Evolutionary conservation across 225 moss, liverwort and hornwort species (phyloP).

Genomic region (Thuidium tamariscinum): DNA sequence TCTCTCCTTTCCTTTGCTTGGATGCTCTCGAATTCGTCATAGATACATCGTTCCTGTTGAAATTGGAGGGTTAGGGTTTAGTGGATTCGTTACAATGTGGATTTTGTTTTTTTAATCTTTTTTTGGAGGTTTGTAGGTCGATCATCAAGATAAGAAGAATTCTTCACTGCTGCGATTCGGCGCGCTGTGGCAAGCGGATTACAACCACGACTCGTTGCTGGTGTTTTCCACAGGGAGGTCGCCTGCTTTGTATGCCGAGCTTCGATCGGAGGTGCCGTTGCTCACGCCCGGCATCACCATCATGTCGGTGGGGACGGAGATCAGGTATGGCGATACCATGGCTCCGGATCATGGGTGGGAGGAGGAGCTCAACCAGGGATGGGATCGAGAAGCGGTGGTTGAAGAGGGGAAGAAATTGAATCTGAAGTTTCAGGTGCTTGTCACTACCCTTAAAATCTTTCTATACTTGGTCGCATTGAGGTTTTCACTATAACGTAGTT

Average conservation of each 20-base stretch:
- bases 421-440: conserved; percentile 62
- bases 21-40: not conserved
- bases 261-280: conserved; percentile 65
- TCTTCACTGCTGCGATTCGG: conserved; percentile 68
- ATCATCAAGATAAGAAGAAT: conserved; percentile 69
- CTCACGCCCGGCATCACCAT: conserved; percentile 86
- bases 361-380: conserved; percentile 70
- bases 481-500: not conserved
- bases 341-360: conserved; percentile 79
- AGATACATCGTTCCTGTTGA: not conserved
- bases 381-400: conserved; percentile 69
- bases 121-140: conserved; percentile 36
- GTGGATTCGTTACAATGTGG: not conserved
- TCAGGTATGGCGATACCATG: conserved; percentile 80
- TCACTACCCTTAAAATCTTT: too few species aligned
- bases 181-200: conserved; percentile 76
- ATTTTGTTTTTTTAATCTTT: not conserved
- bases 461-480: not conserved
- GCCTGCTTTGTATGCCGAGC: conserved; percentile 58
- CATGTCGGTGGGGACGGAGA: conserved; percentile 96
- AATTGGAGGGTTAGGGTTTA: not conserved
- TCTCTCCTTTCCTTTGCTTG: not conserved
- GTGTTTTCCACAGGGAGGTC: conserved; percentile 91
- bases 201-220: conserved; percentile 81
- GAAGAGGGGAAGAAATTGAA: conserved; percentile 62